phyloP scores from a whole-genome alignment of 2,329 filamentous ascomycete species.

The Fusarium sp. region DNA sequence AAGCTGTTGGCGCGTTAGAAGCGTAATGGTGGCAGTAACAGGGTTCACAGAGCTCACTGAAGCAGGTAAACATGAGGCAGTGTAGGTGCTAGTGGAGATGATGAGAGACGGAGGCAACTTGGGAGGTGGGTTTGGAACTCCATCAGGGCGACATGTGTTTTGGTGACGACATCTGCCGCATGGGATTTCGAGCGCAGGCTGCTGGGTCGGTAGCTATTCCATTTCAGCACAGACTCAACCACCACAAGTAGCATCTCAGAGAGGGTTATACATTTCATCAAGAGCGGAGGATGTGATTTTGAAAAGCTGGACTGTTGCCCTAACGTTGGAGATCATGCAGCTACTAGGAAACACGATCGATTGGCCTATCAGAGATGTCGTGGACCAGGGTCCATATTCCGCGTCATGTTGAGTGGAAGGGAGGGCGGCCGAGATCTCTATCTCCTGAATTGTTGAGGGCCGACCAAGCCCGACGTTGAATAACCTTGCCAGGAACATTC shows the following conservation, averaged over 20 bases:
- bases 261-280: not conserved
- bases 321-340: not conserved
- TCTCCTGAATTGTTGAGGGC: not conserved
- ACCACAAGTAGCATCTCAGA: no score
- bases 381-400: not conserved
- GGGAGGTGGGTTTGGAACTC: not conserved
- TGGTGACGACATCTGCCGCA: not conserved
- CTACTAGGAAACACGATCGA: not conserved
- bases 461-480: not conserved
- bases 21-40: no score
- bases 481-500: not conserved
- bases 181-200: not conserved
- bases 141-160: not conserved
- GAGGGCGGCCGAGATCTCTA: not conserved
- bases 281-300: not conserved
- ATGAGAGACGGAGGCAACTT: not conserved
- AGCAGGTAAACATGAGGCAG: not conserved
- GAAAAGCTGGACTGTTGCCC: not conserved
- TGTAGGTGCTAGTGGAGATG: not conserved
- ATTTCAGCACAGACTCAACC: not conserved
- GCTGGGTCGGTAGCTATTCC: not conserved
- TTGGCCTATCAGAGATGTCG: fast-evolving
- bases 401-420: not conserved
- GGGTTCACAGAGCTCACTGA: not conserved
- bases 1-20: not conserved